These are phyloP conservation scores for Oenanthe sinensis DNA, from an alignment of 129 eudicot genomes.

Conservation along the genomic window DNA sequence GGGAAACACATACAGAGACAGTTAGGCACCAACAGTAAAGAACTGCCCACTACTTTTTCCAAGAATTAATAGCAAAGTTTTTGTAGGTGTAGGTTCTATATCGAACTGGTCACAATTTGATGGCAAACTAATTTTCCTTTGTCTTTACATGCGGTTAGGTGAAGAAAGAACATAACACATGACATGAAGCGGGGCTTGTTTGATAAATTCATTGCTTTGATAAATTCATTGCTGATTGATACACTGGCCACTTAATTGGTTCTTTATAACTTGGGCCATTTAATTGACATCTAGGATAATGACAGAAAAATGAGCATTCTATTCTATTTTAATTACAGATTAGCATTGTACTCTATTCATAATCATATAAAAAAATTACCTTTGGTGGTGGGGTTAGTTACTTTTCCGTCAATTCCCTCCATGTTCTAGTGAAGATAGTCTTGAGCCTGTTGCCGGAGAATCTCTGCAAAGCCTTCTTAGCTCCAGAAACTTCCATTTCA, in stretches of 20 bases:
- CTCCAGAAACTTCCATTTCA: constrained; percentile 73
- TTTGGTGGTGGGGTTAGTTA: constrained; percentile 35
- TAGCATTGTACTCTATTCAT: neutral
- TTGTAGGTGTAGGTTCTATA: neutral
- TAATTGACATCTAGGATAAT: neutral
- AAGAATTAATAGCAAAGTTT: neutral
- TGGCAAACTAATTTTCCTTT: neutral
- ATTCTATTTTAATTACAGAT: constrained; percentile 3
- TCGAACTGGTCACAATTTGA: neutral
- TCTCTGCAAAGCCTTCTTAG: constrained; percentile 72
- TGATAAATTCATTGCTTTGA: neutral
- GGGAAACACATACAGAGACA: neutral
- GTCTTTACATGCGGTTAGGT: constrained; percentile 14
- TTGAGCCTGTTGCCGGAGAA: constrained; percentile 66
- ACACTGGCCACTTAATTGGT: constrained; percentile 9
- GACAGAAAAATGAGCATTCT: neutral
- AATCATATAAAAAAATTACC: constrained; percentile 20
- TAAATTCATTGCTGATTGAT: neutral
- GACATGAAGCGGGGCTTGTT: neutral
- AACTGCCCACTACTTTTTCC: neutral
- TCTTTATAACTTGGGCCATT: constrained; percentile 9
- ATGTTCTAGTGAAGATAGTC: constrained; percentile 51
- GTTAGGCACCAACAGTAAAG: constrained; percentile 5
- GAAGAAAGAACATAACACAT: constrained; percentile 8
- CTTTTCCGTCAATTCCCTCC: constrained; percentile 57